phyloP scores from a whole-genome alignment of 768 basidiomycete species.

The Amanita muscaria region DNA sequence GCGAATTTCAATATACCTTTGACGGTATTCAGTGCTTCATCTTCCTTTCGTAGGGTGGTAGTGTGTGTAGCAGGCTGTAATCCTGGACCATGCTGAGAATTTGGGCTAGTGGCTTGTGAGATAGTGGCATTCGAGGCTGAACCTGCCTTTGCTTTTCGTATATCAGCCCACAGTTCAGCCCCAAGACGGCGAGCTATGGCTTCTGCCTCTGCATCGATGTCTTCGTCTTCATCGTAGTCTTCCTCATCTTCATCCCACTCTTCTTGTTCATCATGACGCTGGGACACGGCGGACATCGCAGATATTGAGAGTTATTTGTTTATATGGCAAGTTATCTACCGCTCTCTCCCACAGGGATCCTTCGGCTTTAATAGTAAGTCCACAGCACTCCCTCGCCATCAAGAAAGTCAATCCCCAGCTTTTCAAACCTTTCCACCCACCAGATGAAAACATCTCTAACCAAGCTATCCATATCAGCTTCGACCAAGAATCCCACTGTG shows the following conservation, averaged over 20 bases:
- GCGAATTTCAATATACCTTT: constrained; percentile 51
- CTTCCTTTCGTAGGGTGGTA: not conserved
- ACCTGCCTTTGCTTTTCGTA: constrained; percentile 51
- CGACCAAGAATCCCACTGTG: constrained; percentile 39
- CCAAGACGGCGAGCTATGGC: constrained; percentile 66
- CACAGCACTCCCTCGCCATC: constrained; percentile 49
- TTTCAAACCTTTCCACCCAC: constrained; percentile 46
- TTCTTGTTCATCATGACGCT: constrained; percentile 14
- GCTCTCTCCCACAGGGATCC: not conserved
- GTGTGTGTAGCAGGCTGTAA: not conserved
- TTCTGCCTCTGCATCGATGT: constrained; percentile 61
- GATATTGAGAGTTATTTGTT: constrained; percentile 5
- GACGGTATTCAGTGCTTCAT: constrained; percentile 49
- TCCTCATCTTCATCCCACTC: constrained; percentile 37
- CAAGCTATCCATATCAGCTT: constrained; percentile 32
- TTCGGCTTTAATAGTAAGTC: constrained; percentile 31
- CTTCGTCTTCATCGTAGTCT: constrained; percentile 52
- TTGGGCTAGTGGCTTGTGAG: not conserved
- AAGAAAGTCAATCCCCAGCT: constrained; percentile 38
- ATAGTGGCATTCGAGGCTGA: constrained; percentile 15
- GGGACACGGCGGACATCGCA: not conserved
- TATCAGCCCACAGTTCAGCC: constrained; percentile 74
- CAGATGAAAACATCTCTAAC: constrained; percentile 44
- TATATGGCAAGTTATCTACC: not conserved
- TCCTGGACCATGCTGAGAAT: not conserved